Base-by-base conservation (phyloP, 2,329 filamentous ascomycete species). In the Coleophoma cylindrospora region DNA sequence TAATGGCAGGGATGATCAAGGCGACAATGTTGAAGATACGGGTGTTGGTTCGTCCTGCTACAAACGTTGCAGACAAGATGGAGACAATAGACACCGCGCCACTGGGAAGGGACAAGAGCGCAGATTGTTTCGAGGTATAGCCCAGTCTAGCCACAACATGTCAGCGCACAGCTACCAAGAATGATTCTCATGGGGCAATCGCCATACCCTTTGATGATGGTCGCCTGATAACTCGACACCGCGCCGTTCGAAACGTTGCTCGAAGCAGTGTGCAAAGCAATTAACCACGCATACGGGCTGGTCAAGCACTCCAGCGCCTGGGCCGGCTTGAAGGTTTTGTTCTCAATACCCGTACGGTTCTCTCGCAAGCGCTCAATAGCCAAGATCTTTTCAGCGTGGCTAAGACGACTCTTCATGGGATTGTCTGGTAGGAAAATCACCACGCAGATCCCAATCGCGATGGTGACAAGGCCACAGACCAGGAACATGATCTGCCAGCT, bases 401-500 rank as follows among this genome's bases (percentile, higher is more conserved):
- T 64, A 38, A 73, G 63, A 13, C 64, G 61, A 14, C 64, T 65
- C 2, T 62, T 67, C 59, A 72, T 69, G 1, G 68, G 70, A 45
- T 70, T 71, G 47, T 72, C 67, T 0, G 70, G 71, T 17, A 74
- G 60, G 51, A 71, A 64, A 27, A 68, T 50, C 22, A 69, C 49
- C 32, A 72, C 66, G 43, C 64, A 44, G 64, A 70, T 60, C 8
- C 68, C 70, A 15, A 67, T 57, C n/a, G 59, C 49, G 44, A 70
- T 64, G 14, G 71, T 74, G 33, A 74, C 56, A 1, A 73, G 57
- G 0, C 74, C 73, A 50, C 74, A 69, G 10, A 72, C 61, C 2
- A 76, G 59, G 53, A 76, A 74, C 66, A 76, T 70, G 45, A 78
- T 79, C 56, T 78, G 75, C 76, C 75, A 80, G 41, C 70, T 66